phyloP scores from a whole-genome alignment of 2,329 filamentous ascomycete species.

The Clarireedia monteithiana region DNA sequence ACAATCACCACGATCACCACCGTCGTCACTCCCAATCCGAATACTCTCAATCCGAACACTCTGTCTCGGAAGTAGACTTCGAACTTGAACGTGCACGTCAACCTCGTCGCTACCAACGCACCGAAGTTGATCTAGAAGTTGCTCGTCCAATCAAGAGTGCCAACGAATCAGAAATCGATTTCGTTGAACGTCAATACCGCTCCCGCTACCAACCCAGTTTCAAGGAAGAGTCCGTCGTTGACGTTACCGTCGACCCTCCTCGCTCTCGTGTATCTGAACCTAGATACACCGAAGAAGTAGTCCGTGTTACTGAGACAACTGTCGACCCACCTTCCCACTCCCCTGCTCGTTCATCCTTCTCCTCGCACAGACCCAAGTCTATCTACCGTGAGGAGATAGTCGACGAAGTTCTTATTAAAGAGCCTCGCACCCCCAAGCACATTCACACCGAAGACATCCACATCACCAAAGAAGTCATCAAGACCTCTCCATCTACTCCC shows the following conservation, averaged over 20 bases:
- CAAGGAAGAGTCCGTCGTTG: slow-evolving; percentile 35
- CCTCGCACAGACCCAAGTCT: slow-evolving; percentile 17
- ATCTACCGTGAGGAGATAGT: slow-evolving; percentile 14
- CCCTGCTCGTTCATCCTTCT: slow-evolving; percentile 24
- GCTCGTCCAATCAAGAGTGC: slow-evolving; percentile 20
- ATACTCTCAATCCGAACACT: slow-evolving; percentile 15
- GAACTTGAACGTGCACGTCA: slow-evolving; percentile 31
- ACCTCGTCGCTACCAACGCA: slow-evolving; percentile 28
- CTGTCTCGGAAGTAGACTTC: slow-evolving; percentile 32
- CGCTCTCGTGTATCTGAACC: slow-evolving; percentile 32
- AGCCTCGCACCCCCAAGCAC: slow-evolving; percentile 24
- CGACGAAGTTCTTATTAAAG: slow-evolving; percentile 18
- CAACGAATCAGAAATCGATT: slow-evolving; percentile 40
- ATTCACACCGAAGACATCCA: slow-evolving; percentile 11
- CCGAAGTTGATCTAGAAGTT: slow-evolving; percentile 18
- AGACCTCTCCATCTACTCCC: slow-evolving; percentile 19
- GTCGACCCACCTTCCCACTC: slow-evolving; percentile 28
- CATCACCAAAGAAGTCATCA: slow-evolving; percentile 28
- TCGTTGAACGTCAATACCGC: slow-evolving; percentile 60
- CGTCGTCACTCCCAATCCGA: slow-evolving; percentile 13
- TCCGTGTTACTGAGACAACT: slow-evolving; percentile 26
- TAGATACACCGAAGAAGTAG: slow-evolving; percentile 16
- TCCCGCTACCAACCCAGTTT: slow-evolving; percentile 34
- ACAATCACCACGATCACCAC: slow-evolving; percentile 17
- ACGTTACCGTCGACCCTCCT: slow-evolving; percentile 57